Evolutionary conservation across 257 asterid genomes (phyloP).

Genomic region (Solanum chilense): DNA sequence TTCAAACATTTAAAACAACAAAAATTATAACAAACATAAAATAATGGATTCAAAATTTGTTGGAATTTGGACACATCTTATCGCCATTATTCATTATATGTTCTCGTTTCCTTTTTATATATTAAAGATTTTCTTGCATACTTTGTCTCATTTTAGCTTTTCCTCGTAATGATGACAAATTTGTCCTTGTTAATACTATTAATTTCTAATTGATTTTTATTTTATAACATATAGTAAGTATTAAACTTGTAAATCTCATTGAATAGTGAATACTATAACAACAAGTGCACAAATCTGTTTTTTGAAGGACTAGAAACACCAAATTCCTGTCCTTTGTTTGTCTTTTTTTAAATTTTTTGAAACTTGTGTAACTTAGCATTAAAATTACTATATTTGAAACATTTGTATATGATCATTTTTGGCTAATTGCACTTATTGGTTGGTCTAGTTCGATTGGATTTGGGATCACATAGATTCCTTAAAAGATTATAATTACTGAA

Average conservation of each 20-base stretch:
- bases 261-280: conserved; percentile 3
- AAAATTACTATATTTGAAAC: not conserved
- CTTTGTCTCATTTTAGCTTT: not conserved
- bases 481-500: no score
- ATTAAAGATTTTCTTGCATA: not conserved
- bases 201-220: not conserved
- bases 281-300: not conserved
- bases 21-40: no score
- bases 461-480: not conserved
- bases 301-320: conserved; percentile 22
- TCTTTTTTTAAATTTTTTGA: conserved; percentile 17
- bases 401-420: not conserved
- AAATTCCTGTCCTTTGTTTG: not conserved
- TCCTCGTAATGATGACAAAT: not conserved
- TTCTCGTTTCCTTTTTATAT: not conserved
- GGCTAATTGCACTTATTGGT: not conserved
- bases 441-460: not conserved
- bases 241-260: not conserved
- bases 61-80: not conserved
- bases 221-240: not conserved
- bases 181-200: not conserved
- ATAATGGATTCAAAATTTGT: not conserved
- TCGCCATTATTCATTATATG: not conserved
- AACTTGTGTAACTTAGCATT: conserved; percentile 6
- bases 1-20: not conserved